These are phyloP conservation scores for Candida qinlingensis DNA, from an alignment of 805 yeast species.

Conservation along the genomic window DNA sequence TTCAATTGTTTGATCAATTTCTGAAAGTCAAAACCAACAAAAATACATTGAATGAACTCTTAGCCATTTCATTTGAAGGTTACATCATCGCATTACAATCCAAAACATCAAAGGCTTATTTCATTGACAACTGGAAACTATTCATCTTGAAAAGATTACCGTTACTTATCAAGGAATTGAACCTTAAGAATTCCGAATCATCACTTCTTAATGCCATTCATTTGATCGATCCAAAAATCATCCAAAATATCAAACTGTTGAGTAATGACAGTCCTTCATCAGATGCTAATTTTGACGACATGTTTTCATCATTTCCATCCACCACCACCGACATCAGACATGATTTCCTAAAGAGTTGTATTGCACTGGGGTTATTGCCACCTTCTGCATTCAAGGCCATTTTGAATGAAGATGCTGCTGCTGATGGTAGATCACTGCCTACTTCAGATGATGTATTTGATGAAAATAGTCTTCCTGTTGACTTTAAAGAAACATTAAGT, in stretches of 20 bases:
- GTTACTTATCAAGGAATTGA: slow-evolving; percentile 32
- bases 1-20: slow-evolving; percentile 29
- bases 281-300: slow-evolving; percentile 34
- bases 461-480: slow-evolving; percentile 28
- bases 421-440: slow-evolving; percentile 29
- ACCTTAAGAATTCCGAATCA: slow-evolving; percentile 24
- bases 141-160: slow-evolving; percentile 45
- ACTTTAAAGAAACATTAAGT: slow-evolving; percentile 25
- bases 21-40: slow-evolving; percentile 26
- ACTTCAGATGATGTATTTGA: slow-evolving; percentile 30
- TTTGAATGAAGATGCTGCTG: slow-evolving; percentile 34
- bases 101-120: slow-evolving; percentile 28
- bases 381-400: slow-evolving; percentile 28
- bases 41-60: slow-evolving; percentile 32
- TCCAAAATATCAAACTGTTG: slow-evolving; percentile 22
- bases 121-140: slow-evolving; percentile 38
- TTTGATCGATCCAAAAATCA: slow-evolving; percentile 31
- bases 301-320: slow-evolving; percentile 46
- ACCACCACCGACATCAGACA: slow-evolving; percentile 44
- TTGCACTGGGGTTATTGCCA: slow-evolving; percentile 35
- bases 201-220: slow-evolving; percentile 26
- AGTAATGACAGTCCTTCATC: slow-evolving; percentile 12
- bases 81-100: slow-evolving; percentile 32
- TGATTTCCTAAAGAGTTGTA: slow-evolving; percentile 43
- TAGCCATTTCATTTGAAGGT: slow-evolving; percentile 41